Base-by-base conservation (phyloP, 345 rosid species). In the Erodium maritimum region DNA sequence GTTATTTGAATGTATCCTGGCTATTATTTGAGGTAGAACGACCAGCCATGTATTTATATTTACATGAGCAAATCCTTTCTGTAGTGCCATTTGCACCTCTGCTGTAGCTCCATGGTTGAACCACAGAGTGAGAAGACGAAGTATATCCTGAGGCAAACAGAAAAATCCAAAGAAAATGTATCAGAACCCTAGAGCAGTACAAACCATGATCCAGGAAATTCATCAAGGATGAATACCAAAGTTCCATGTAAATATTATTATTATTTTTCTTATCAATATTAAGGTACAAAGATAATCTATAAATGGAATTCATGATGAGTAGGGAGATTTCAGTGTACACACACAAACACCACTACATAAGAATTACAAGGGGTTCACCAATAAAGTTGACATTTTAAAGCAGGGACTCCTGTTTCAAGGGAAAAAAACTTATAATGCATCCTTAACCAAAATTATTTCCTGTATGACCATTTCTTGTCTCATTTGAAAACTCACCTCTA, bases 11-110 rank as follows among this genome's bases (percentile, higher is more conserved):
- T 93, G 99, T 67, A 93, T 93, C 79, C 99, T 82, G 69, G 99
- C 99, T 71, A 93, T 93, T 78, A 93, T 93, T 78, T 93, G 99
- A 19, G 99, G 99, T 65, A 93, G 75, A 70, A 93, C 96, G 66
- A 79, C 97, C 64, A 93, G 83, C 99, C 99, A 93, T 33, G 99
- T 93, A 71, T 93, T 82, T 61, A 93, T 89, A 74, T 87, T 93
- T 70, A 93, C 97, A 78, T 73, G 87, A 29, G 69, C 62, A 74
- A 93, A 90, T 69, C 99, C 99, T 62, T 69, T 80, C 80, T 77
- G 78, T 50, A 93, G 66, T 64, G 99, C 99, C 73, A 55, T 69
- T 77, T 93, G 99, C 72, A 93, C 97, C 57, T 93, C 97, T 60
- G 71, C 75, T 29, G 88, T 83, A 71, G 85, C 91, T 76, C 99